Conservation (phyloP, 352 stramenopile species). For the Sclerospora graminicola region DNA sequence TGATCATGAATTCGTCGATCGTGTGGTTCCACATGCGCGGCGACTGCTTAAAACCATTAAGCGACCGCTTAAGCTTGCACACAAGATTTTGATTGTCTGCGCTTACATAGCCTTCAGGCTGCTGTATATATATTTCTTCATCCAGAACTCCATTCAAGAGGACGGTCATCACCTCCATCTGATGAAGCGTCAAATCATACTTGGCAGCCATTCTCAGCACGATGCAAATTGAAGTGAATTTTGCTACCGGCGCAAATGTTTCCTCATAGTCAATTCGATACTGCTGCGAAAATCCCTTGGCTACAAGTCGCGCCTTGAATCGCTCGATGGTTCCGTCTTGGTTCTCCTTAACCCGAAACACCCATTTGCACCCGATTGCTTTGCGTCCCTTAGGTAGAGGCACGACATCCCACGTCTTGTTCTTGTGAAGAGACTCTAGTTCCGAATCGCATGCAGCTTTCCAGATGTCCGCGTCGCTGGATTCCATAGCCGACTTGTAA, state of each 20-base stretch:
- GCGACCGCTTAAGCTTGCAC: not conserved
- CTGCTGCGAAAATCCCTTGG: conserved; percentile 1
- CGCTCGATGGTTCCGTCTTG: not conserved
- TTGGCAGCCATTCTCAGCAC: conserved; percentile 1
- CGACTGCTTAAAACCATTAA: not conserved
- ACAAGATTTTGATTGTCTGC: not conserved
- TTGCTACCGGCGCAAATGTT: not conserved
- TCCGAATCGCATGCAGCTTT: not conserved
- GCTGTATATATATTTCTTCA: not conserved
- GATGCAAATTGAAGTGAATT: not conserved
- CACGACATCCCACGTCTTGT: not conserved
- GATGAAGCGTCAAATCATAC: not conserved
- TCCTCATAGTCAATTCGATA: not conserved
- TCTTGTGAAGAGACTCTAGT: not conserved
- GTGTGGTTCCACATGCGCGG: not conserved
- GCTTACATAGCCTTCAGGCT: not conserved
- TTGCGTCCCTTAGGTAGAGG: not conserved
- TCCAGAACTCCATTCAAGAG: not conserved
- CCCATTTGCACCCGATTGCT: not conserved
- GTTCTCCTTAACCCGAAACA: conserved; percentile 1
- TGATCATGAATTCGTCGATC: not conserved
- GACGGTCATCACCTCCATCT: conserved; percentile 1
- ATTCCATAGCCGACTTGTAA: not conserved
- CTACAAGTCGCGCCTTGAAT: conserved; percentile 1
- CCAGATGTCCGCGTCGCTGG: not conserved